Percentiles rank a stretch among this genome's conserved stretches.
These are phyloP conservation scores for Biscogniauxia sp. DNA, from an alignment of 2,329 filamentous ascomycete genomes.

Conservation along the genomic window DNA sequence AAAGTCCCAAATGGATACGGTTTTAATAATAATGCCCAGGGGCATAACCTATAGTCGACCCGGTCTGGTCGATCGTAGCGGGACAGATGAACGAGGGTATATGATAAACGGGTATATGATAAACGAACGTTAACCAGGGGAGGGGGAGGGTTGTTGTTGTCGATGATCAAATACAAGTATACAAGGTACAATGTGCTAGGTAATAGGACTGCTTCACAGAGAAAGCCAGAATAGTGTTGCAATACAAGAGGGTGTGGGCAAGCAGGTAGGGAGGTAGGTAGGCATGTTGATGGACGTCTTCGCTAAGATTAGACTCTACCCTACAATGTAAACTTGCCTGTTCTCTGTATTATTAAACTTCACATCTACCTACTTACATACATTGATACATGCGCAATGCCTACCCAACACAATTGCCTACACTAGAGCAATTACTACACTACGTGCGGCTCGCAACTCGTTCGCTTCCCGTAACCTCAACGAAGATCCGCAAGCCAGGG, in stretches of 20 bases:
- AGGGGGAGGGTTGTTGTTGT: neutral
- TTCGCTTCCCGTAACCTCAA: neutral
- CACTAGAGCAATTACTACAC: neutral
- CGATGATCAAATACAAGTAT: neutral
- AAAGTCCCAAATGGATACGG: neutral
- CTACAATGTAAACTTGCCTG: too few relatives aligned
- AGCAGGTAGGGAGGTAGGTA: neutral
- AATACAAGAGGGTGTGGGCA: neutral
- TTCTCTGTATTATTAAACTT: neutral
- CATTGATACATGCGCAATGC: neutral
- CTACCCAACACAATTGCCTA: too few relatives aligned
- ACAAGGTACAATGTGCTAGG: neutral
- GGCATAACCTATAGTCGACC: neutral
- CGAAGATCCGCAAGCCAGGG: slow-evolving; percentile 14
- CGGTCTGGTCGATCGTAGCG: neutral
- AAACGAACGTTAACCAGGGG: neutral
- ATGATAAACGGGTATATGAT: neutral
- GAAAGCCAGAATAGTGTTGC: neutral
- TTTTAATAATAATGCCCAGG: neutral
- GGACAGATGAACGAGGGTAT: neutral
- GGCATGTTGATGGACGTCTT: neutral
- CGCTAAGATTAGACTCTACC: neutral
- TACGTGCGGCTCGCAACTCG: slow-evolving; percentile 14
- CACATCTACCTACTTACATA: neutral
- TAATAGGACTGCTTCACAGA: neutral